phyloP scores from a whole-genome alignment of 2,329 filamentous ascomycete species.

The Tympanopsis confertula region DNA sequence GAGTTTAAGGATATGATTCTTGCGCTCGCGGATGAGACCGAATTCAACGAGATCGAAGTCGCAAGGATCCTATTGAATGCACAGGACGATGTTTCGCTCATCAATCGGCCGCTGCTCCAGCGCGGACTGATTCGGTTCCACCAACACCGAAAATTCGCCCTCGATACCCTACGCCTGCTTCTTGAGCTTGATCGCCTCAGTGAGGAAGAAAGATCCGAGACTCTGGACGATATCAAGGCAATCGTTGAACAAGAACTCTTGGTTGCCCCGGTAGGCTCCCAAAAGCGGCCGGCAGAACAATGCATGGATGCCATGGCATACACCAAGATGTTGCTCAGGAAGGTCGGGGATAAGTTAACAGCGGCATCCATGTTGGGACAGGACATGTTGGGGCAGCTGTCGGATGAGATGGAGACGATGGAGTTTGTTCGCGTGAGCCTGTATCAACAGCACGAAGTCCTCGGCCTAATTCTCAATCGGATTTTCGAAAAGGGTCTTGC shows the following conservation, averaged over 20 bases:
- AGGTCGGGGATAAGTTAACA: constrained; percentile 64
- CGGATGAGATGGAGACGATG: constrained; percentile 64
- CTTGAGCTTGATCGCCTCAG: constrained; percentile 56
- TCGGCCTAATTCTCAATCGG: constrained; percentile 69
- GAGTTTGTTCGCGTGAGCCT: constrained; percentile 73
- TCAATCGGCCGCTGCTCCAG: constrained; percentile 65
- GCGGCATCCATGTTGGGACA: constrained; percentile 67
- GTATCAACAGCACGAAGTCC: constrained; percentile 76
- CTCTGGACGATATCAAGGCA: constrained; percentile 37
- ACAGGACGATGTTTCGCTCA: constrained; percentile 52
- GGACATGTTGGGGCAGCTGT: constrained; percentile 31
- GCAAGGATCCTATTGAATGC: constrained; percentile 66
- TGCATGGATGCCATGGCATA: constrained; percentile 68
- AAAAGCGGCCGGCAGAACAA: constrained; percentile 24
- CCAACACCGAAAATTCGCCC: constrained; percentile 67
- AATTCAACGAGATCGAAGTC: constrained; percentile 81
- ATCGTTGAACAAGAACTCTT: constrained; percentile 46
- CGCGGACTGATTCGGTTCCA: constrained; percentile 81
- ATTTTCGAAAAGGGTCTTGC: constrained; percentile 68
- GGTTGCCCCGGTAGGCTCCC: constrained; percentile 34
- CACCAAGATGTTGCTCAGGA: constrained; percentile 66
- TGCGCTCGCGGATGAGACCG: constrained; percentile 74
- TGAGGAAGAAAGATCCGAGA: constrained; percentile 39
- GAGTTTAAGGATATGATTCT: constrained; percentile 76
- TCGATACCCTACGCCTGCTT: constrained; percentile 74